phyloP scores from a whole-genome alignment of 208 protist species.

The Trypanosoma lewisi region DNA sequence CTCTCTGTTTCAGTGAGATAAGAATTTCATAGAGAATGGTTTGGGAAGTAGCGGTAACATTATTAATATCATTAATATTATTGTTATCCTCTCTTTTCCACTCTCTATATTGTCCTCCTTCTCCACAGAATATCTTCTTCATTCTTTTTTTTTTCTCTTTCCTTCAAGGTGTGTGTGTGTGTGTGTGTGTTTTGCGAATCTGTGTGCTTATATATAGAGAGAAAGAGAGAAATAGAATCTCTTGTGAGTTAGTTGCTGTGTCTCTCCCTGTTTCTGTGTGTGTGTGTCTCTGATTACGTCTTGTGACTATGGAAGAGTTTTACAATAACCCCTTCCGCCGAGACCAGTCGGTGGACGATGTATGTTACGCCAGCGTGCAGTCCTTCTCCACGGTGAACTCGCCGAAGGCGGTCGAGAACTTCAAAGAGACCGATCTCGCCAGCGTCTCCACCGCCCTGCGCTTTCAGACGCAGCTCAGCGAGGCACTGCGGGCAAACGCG shows the following conservation, averaged over 20 bases:
- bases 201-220: too few relatives aligned
- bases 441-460: slow-evolving; percentile 5
- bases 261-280: neutral
- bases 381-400: neutral
- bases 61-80: too few relatives aligned
- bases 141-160: slow-evolving; percentile 8
- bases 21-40: too few relatives aligned
- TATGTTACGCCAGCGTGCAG: slow-evolving; percentile 34
- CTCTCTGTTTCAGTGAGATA: too few relatives aligned
- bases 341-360: slow-evolving; percentile 48
- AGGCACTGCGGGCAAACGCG: slow-evolving; percentile 20
- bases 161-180: slow-evolving; percentile 3
- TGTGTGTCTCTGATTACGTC: too few relatives aligned
- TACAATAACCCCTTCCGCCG: slow-evolving; percentile 61
- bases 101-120: too few relatives aligned
- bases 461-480: slow-evolving; percentile 25
- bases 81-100: too few relatives aligned
- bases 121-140: too few relatives aligned
- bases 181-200: neutral
- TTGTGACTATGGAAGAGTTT: slow-evolving; percentile 43
- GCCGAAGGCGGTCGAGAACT: neutral
- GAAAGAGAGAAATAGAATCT: neutral
- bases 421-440: neutral
- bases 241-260: neutral
- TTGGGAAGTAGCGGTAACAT: too few relatives aligned